phyloP scores from a whole-genome alignment of 106 monocot species.

The Vanilla planifolia region DNA sequence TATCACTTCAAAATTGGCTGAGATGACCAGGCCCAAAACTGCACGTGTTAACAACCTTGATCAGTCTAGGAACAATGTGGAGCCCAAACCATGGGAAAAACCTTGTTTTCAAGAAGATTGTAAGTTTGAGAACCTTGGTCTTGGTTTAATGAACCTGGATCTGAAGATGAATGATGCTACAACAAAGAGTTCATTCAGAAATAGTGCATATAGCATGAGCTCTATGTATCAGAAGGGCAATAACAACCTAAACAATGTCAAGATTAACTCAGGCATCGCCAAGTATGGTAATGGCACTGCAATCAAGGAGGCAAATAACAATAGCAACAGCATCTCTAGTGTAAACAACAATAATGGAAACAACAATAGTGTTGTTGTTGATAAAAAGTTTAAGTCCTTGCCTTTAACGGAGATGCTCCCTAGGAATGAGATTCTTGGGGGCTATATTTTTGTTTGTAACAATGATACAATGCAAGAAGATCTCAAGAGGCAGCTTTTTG shows the following conservation, averaged over 20 bases:
- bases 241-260: conserved; percentile 37
- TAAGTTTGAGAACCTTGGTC: conserved; percentile 50
- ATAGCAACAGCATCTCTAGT: background rate
- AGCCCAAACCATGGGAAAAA: conserved; percentile 57
- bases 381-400: conserved; percentile 76
- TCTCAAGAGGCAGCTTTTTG: conserved; percentile 84
- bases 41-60: conserved; percentile 65
- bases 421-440: conserved; percentile 75
- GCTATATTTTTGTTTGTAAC: conserved; percentile 92
- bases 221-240: conserved; percentile 33
- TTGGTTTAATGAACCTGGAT: conserved; percentile 58
- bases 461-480: conserved; percentile 91
- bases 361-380: conserved; percentile 26
- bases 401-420: conserved; percentile 81
- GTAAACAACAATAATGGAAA: conserved; percentile 16
- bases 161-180: conserved; percentile 55
- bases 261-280: conserved; percentile 38
- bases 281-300: conserved; percentile 29
- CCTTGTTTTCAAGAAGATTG: conserved; percentile 47
- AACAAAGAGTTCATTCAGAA: conserved; percentile 37
- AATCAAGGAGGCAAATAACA: conserved; percentile 34
- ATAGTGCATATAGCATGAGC: conserved; percentile 37
- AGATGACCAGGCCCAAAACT: conserved; percentile 44
- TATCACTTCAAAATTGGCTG: conserved; percentile 81
- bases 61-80: conserved; percentile 27